phyloP scores from a whole-genome alignment of 2,329 filamentous ascomycete species.

The Exophiala bonariae region DNA sequence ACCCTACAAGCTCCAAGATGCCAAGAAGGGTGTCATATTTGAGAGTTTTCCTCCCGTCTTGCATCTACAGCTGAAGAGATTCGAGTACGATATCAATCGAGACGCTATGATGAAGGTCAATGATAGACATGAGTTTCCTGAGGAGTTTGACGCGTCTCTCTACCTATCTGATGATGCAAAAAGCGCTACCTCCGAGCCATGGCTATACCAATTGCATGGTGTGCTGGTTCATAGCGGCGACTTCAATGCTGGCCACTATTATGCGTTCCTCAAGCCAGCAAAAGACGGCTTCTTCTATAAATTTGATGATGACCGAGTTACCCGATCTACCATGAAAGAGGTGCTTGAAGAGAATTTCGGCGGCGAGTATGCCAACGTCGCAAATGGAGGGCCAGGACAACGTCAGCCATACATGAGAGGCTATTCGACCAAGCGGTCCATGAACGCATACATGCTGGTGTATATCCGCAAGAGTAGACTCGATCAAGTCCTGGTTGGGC shows the following conservation, averaged over 20 bases:
- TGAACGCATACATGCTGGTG: slow-evolving; percentile 98
- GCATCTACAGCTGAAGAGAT: slow-evolving; percentile 93
- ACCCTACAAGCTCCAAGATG: slow-evolving; percentile 88
- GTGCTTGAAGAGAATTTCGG: slow-evolving; percentile 96
- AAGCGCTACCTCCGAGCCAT: slow-evolving; percentile 83
- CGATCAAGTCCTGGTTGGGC: slow-evolving; percentile 77
- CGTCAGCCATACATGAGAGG: slow-evolving; percentile 66
- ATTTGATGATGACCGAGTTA: slow-evolving; percentile 96
- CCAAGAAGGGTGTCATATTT: slow-evolving; percentile 97
- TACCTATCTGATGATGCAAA: slow-evolving; percentile 73
- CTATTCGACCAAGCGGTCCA: slow-evolving; percentile 65
- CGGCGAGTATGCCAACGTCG: slow-evolving; percentile 69
- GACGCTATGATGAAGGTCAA: slow-evolving; percentile 98
- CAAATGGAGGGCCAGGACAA: slow-evolving; percentile 57
- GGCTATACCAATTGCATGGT: slow-evolving; percentile 89
- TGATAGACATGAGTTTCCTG: slow-evolving; percentile 49
- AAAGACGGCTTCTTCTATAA: slow-evolving; percentile 95
- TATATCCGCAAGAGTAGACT: slow-evolving; percentile 86
- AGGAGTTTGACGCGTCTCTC: slow-evolving; percentile 65
- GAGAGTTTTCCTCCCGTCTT: slow-evolving; percentile 91
- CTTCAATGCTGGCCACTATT: slow-evolving; percentile 96
- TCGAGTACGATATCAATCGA: slow-evolving; percentile 94
- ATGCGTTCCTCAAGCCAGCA: slow-evolving; percentile 90
- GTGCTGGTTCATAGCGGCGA: slow-evolving; percentile 96
- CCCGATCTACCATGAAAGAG: slow-evolving; percentile 86